Evolutionary conservation across 345 rosid genomes (phyloP), one percentile per base, ranked within the genome.

Genomic region (Pugionium cornutum): DNA sequence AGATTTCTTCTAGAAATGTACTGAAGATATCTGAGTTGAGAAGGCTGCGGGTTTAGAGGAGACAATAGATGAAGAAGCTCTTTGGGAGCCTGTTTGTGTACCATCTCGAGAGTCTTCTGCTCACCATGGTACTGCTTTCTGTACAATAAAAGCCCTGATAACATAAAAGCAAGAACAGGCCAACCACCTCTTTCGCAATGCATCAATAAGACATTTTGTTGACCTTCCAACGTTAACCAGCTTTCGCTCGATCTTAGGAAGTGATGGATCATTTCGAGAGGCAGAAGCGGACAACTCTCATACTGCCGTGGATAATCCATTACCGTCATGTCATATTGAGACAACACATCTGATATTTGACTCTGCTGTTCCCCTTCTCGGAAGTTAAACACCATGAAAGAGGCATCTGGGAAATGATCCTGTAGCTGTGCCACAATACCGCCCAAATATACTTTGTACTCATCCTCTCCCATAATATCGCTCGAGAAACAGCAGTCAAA

Each of bases 401-500:
- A 86, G 27, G 97, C 97, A 31, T 90, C 99, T 0, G 99, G 95
- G 72, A 80, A 94, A 70, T 90, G 81, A 64, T 90, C 97, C 61
- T 94, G 99, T 2, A 94, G 86, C 83, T 90, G 99, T 0, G 92
- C 89, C 39, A 90, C 97, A 67, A 90, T 94, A 76, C 97, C 88
- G 32, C 87, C 96, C 83, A 94, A 70, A 85, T 94, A 94, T 44
- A 84, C 78, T 71, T 85, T 94, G 83, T 85, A 90, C 78, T 90
- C 97, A 77, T 90, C 95, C 79, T 90, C 97, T 70, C 80, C 96
- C 88, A 90, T 70, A 43, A 86, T 87, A 50, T 90, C 95, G n/a
- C 86, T 82, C 33, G 96, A 88, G 88, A 94, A 90, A 86, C 99
- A 94, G 81, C 97, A 86, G 81, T 94, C 97, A 77, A 94, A 94